Evolutionary conservation across 371 early-diverging fungal genomes (phyloP).

Genomic region (Apophysomyces elegans): DNA sequence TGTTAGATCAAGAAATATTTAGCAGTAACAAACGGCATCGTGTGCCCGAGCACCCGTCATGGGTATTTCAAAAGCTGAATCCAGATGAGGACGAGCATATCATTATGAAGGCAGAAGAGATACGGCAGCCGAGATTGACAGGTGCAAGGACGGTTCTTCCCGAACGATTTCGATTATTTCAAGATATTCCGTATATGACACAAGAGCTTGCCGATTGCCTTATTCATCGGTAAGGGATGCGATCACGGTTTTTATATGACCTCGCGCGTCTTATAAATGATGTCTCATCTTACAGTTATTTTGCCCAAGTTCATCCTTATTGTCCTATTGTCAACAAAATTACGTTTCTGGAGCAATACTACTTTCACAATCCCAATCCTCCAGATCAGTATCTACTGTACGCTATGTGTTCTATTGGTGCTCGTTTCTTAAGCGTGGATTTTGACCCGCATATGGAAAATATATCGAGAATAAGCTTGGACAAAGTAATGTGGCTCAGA

Average conservation of each 20-base stretch:
- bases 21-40: constrained; percentile 21
- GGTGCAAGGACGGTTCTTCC: neutral
- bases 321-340: constrained; percentile 45
- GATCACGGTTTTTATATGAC: no score
- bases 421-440: constrained; percentile 18
- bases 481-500: constrained; percentile 18
- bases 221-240: constrained; percentile 31
- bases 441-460: constrained; percentile 1
- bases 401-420: constrained; percentile 33
- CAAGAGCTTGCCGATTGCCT: constrained; percentile 34
- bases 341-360: constrained; percentile 43
- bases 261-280: neutral
- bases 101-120: constrained; percentile 37
- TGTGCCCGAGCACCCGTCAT: constrained; percentile 22
- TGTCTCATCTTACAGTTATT: constrained; percentile 30
- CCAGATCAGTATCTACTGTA: constrained; percentile 40
- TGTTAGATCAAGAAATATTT: constrained; percentile 26
- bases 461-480: constrained; percentile 10
- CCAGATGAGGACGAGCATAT: constrained; percentile 44
- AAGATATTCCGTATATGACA: constrained; percentile 32
- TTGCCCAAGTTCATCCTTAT: constrained; percentile 35
- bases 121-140: neutral
- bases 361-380: constrained; percentile 36
- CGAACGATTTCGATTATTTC: constrained; percentile 24
- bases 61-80: constrained; percentile 46